Evolutionary conservation across 768 basidiomycete species (phyloP), one percentile per base, ranked within the genome.

Genomic region (Sporobolomyces phaffii): DNA sequence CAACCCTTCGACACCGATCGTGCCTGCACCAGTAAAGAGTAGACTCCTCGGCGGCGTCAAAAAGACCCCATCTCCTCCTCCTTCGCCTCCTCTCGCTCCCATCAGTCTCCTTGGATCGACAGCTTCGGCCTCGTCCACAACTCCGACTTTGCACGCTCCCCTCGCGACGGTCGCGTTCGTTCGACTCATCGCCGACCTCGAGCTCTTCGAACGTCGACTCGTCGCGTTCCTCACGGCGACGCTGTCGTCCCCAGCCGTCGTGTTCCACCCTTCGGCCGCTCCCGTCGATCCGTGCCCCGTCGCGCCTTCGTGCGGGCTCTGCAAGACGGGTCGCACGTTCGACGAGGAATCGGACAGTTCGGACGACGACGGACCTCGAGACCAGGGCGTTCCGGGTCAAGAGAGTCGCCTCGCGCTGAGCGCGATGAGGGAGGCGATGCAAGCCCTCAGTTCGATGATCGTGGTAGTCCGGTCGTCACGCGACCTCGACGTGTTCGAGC

Each of bases 371-470:
- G 38, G 64, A 69, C 13, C 62, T 60, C 17, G 54, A 48, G 2
- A 20, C 31, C 17, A 50, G 36, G 38, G 51, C 36, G 34, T 34
- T 9, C 33, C 51, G 2, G 52, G 47, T 0, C n/a, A 61, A 17
- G 48, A 61, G 57, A 60, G 58, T 18, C 33, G 63, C 0, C 63
- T 75, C 22, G 72, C 72, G 8, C 59, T 69, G 29, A 68, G 66
- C 40, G 74, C 74, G n/a, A 74, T 75, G 74, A 45, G 72, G 11
- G 74, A 75, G 53, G 74, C 74, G 20, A 67, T 74, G 67, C 65
- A 72, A 60, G 72, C 73, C 10, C 53, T 75, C 7, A 58, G 51
- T 2, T 70, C 70, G 22, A 57, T 75, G 59, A 57, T 74, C 28
- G 64, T 75, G 28, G 69, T 72, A 44, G 64, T 71, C 1, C 53